Evolutionary conservation across 306 rosid species (phyloP), one percentile per base, ranked within the genome.

Genomic region (Alnus rubra): DNA sequence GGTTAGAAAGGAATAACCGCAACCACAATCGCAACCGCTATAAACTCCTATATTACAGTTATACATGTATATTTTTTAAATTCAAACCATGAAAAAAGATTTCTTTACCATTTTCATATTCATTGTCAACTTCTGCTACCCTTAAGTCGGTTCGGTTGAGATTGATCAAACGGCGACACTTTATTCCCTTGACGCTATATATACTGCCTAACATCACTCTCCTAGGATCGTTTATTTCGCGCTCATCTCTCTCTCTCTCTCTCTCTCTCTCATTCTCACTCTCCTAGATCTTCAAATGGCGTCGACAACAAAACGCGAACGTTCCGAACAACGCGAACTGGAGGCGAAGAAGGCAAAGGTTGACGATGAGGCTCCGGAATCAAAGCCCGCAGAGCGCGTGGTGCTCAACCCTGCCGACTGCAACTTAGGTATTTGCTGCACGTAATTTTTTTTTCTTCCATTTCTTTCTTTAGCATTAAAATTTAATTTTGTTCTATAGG

Each of bases 381-480:
- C 76, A 3, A 76, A 51, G 67, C 23, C 0, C 5, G 49, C 76
- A 35, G 65, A 51, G 4, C 77, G 52, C 8, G 78, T 85, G 45
- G 69, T 52, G 72, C 86, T 85, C 79, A 85, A 85, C 62, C 78
- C 67, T 45, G 82, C 80, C 5, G 88, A 84, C 50, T 77, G 88
- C 79, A 71, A 81, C 82, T 37, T 81, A 76, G 88, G 88, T 84
- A 78, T 59, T 35, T 9, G 23, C 39, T 54, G 60, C 37, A 52
- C 39, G 10, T 53, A 37, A 74, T 23, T 23, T 23, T 23, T 2
- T 52, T 35, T 3, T 33, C n/a, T 33, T 3, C 28, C 44, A 18
- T 1, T 77, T 33, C 4, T 0, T 33, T 55, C 28, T 23, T 23
- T 50, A 11, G 7, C 39, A 31, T 42, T 54, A 10, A 7, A 10